Base-by-base conservation (phyloP, 192 early-diverging fungal genomes). In the Coemansia sp. region DNA sequence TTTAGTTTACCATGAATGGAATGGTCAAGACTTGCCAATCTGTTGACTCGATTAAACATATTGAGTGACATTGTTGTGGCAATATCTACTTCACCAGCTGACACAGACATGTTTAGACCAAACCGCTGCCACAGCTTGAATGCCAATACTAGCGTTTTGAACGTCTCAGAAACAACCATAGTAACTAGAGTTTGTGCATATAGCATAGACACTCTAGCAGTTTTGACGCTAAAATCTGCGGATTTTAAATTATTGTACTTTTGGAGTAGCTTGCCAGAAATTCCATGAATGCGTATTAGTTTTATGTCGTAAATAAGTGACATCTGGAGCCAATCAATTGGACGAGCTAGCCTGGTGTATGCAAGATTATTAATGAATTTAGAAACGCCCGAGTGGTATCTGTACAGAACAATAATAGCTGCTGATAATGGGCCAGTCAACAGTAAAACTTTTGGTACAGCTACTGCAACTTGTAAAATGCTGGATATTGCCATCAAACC, bases 11-110 rank as follows among this genome's bases (percentile, higher is more conserved):
- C 2, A 41, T 37, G 22, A 52, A 52, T 16, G 53, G 60, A 3
- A 52, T 5, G 1, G 6, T 65, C 43, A 3, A 57, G 7, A 4
- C 3, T 5, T 3, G 50, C 47, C 2, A 59, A 26, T 4, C 7
- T 0, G 5, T n/a, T 24, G 3, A 51, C 3, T 14, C 35, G 49
- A 19, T 27, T 4, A 41, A 55, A 50, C 37, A 70, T 23, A 18
- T 20, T n/a, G 18, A 60, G 12, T 27, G 29, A 27, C 7, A 57
- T 23, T 3, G 56, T 52, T 11, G 26, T 59, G n/a, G 23, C 26
- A 4, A 49, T 49, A 22, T 70, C 68, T 10, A 70, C 22, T 22
- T 70, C 48, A 12, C 68, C 61, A 1, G 68, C 43, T 0, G 61
- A 59, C 5, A 59, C 26, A 16, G 39, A 9, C 5, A 24, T 45